Evolutionary conservation across 805 yeast species (phyloP), one percentile per base, ranked within the genome.

Genomic region (Wickerhamia fluorescens): DNA sequence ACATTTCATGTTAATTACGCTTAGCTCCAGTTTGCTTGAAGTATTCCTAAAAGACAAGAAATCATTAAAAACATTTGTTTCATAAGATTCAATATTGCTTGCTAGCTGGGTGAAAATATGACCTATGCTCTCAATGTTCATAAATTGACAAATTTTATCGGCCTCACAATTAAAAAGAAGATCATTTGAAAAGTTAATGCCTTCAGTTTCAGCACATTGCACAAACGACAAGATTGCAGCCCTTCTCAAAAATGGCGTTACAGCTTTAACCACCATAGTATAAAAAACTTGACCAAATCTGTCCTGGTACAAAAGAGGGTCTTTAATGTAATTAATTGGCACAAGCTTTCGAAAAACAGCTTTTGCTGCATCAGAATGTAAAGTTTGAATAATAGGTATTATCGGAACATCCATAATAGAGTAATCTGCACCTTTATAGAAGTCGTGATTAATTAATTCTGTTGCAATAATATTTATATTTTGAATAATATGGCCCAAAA

Each of bases 191-290:
- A 48, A 27, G 4, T 53, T 50, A 9, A 62, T 39, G 17, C 23
- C 14, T 7, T 59, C 58, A 4, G 48, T 46, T 23, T 67, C 61
- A 1, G 81, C 77, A 49, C 76, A 73, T 22, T 59, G 51, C 15
- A 74, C 71, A 45, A 53, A 64, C 1, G 75, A 61, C 41, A 70
- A 74, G 5, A 83, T 69, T 5, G 79, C 68, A 10, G 74, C 59
- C 40, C 73, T 69, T 38, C 94, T 61, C 30, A 83, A 57, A 39
- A 78, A 83, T 13, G 87, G 85, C 0, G 80, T 70, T 6, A 68
- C 49, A 2, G 76, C 51, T 41, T 72, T 75, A n/a, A 68, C 47
- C 13, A 78, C 25, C 71, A 80, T 62, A 0, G 78, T 59, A 41
- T 64, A 74, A 3, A 78, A 36, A 2, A 70, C 57, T 17, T 47